These are phyloP conservation scores for Yarrowia hollandica DNA, from an alignment of 805 yeast genomes.

Conservation along the genomic window DNA sequence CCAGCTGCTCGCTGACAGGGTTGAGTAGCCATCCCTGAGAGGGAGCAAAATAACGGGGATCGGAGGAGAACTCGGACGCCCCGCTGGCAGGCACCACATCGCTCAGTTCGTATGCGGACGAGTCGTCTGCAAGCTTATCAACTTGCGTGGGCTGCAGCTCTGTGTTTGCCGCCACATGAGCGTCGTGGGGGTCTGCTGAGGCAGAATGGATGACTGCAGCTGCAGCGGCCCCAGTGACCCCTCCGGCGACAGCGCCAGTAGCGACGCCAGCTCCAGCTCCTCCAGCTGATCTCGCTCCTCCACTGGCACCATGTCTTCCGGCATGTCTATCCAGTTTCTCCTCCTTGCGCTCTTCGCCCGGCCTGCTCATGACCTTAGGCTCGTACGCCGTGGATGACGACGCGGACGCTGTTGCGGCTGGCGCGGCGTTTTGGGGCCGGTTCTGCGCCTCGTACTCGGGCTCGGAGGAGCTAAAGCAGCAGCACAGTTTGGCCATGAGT, in stretches of 20 bases:
- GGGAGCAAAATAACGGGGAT: slow-evolving; percentile 20
- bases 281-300: background rate
- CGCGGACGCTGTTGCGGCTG: slow-evolving; percentile 1
- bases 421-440: background rate
- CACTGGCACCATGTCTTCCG: no score
- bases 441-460: slow-evolving; percentile 21
- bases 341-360: background rate
- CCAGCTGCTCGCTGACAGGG: slow-evolving; percentile 50
- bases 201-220: background rate
- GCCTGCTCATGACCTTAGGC: slow-evolving; percentile 8
- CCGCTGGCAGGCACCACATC: slow-evolving; percentile 2
- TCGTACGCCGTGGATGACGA: slow-evolving; percentile 15
- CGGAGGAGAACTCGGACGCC: slow-evolving; percentile 15
- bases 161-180: background rate
- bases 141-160: background rate
- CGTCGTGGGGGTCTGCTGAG: background rate
- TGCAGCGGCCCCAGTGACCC: background rate
- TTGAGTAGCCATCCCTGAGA: slow-evolving; percentile 46
- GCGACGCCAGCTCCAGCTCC: background rate
- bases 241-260: background rate
- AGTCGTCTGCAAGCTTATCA: slow-evolving; percentile 18
- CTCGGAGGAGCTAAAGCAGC: slow-evolving; percentile 11
- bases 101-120: slow-evolving; percentile 19
- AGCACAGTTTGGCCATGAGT: slow-evolving; percentile 13
- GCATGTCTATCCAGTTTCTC: no score